Percentiles rank a stretch among this genome's conserved stretches.
These are phyloP conservation scores for Sugiyamaella lignohabitans DNA, from an alignment of 805 yeast species.

Conservation along the genomic window DNA sequence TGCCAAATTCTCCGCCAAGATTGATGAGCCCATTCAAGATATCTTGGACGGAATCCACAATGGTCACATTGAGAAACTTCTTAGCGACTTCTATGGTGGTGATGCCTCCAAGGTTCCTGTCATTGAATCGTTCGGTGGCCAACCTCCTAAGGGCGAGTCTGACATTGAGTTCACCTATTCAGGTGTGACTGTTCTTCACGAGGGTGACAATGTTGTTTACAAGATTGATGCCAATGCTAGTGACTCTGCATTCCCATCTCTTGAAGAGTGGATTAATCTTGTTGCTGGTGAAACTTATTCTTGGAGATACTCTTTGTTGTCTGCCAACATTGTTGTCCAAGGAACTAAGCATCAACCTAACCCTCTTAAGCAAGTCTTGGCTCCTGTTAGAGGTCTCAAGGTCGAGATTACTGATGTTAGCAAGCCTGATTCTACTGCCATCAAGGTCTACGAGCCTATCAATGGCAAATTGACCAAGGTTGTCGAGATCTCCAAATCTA, in stretches of 20 bases:
- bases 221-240: conserved; percentile 33
- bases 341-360: conserved; percentile 72
- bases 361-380: conserved; percentile 72
- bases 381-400: conserved; percentile 61
- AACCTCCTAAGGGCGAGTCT: conserved; percentile 35
- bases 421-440: conserved; percentile 47
- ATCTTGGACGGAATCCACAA: conserved; percentile 84
- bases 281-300: conserved; percentile 71
- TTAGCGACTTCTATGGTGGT: conserved; percentile 63
- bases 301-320: conserved; percentile 90
- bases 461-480: conserved; percentile 55
- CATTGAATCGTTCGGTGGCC: conserved; percentile 84
- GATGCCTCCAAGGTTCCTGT: conserved; percentile 72
- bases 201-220: conserved; percentile 30
- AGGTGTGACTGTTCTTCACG: conserved; percentile 23
- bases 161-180: conserved; percentile 22
- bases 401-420: conserved; percentile 54
- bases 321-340: conserved; percentile 77
- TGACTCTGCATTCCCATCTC: conserved; percentile 33
- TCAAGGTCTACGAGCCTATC: conserved; percentile 62
- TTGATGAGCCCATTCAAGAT: conserved; percentile 87
- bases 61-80: conserved; percentile 70
- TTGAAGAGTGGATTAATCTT: conserved; percentile 63
- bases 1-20: conserved; percentile 79
- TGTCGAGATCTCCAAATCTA: conserved; percentile 51